Conservation (phyloP, 2,329 filamentous ascomycete species). For the Curvularia spicifera region DNA sequence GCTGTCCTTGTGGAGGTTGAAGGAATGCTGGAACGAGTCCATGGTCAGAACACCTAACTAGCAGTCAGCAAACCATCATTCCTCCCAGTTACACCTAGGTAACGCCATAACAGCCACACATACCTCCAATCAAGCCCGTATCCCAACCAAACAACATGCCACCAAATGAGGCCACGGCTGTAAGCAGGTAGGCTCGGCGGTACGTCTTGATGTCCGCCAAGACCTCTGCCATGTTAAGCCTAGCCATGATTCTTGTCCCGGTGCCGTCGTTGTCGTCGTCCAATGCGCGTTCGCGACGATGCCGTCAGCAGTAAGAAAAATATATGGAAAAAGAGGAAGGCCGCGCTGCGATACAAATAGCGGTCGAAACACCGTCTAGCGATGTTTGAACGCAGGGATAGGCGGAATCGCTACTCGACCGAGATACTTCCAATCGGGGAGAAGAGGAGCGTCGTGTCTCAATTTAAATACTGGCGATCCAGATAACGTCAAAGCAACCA, state of each 20-base stretch:
- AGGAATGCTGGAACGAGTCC: slow-evolving; percentile 53
- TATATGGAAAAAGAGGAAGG: background rate
- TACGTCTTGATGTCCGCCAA: slow-evolving; percentile 51
- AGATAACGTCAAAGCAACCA: no score
- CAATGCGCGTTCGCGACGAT: background rate
- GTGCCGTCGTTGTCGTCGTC: background rate
- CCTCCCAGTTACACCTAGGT: background rate
- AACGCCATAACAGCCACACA: background rate
- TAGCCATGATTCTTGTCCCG: slow-evolving; percentile 34
- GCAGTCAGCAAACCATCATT: background rate
- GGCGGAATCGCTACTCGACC: no score
- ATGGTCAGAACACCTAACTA: slow-evolving; percentile 50
- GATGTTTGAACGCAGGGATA: no score
- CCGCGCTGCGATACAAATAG: no score
- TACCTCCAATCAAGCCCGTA: slow-evolving; percentile 43
- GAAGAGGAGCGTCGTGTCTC: no score
- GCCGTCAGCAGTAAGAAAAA: background rate
- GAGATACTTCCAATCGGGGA: no score
- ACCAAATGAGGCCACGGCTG: slow-evolving; percentile 53
- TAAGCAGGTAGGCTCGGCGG: slow-evolving; percentile 51
- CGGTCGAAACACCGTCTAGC: no score
- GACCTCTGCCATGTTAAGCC: slow-evolving; percentile 41
- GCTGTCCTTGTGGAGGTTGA: slow-evolving; percentile 45
- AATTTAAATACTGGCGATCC: no score
- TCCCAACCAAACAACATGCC: slow-evolving; percentile 50